Percentiles rank a stretch among this genome's conserved stretches.
phyloP scores from a whole-genome alignment of 805 yeast species.

The Limtongozyma cylindracea region DNA sequence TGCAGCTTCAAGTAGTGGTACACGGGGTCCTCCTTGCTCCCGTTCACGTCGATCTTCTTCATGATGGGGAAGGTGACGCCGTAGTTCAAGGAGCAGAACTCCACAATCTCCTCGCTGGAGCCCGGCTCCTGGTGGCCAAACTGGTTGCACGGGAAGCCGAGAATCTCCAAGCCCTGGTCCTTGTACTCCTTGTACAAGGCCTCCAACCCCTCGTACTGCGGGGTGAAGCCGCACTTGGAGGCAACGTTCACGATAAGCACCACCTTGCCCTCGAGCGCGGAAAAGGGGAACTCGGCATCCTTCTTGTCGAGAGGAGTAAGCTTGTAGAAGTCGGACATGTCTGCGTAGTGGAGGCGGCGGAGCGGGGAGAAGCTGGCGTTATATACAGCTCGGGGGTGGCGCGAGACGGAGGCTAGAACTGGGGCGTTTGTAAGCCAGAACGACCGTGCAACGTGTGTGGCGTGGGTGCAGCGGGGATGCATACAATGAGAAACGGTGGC shows the following conservation, averaged over 20 bases:
- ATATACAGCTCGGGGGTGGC: no score
- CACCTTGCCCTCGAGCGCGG: conserved; percentile 48
- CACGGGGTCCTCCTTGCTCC: conserved; percentile 56
- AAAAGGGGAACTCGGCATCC: conserved; percentile 32
- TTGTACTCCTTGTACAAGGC: conserved; percentile 14
- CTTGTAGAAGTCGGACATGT: conserved; percentile 38
- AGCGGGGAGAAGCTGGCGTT: no score
- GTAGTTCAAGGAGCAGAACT: conserved; percentile 55
- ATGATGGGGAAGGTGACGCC: conserved; percentile 84
- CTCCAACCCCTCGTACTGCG: conserved; percentile 16
- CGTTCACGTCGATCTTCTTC: conserved; percentile 78
- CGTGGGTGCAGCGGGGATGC: no score
- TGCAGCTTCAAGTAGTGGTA: conserved; percentile 47
- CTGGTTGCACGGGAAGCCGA: conserved; percentile 20
- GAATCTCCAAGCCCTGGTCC: conserved; percentile 10
- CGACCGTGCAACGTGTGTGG: no score
- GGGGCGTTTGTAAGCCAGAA: no score
- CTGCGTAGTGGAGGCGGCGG: no score
- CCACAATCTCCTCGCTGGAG: conserved; percentile 28
- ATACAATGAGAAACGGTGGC: no score
- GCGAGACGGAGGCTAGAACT: no score
- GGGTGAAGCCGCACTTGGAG: conserved; percentile 39
- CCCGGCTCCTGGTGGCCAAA: conserved; percentile 18
- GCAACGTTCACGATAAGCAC: conserved; percentile 76
- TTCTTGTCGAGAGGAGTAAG: conserved; percentile 36